These are phyloP conservation scores for Parsonsia alboflavescens DNA, from an alignment of 257 asterid genomes.

Conservation along the genomic window DNA sequence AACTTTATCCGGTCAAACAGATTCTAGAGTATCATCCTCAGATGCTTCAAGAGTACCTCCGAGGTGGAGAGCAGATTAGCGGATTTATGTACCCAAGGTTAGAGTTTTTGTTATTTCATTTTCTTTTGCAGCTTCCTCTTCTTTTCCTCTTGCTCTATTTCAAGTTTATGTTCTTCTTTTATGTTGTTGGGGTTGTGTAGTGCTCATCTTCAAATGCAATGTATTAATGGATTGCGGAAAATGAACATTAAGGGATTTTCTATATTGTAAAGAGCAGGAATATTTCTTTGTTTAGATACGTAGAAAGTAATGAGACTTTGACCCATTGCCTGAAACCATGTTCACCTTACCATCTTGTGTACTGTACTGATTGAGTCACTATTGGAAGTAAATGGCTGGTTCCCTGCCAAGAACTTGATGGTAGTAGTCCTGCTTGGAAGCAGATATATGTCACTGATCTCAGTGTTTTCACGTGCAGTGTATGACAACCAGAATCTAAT, in stretches of 20 bases:
- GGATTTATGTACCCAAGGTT: conserved; percentile 99
- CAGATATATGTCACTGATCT: background rate
- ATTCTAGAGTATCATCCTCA: conserved; percentile 95
- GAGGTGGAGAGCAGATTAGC: conserved; percentile 92
- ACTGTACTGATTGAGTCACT: background rate
- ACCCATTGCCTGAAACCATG: background rate
- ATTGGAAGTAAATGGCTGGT: background rate
- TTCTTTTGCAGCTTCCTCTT: background rate
- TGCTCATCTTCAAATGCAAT: background rate
- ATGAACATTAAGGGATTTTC: background rate
- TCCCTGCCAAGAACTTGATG: background rate
- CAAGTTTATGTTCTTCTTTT: too few species aligned
- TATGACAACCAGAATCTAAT: background rate
- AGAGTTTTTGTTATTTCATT: background rate
- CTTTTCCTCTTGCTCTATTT: too few species aligned
- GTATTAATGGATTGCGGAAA: background rate
- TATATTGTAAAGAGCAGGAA: background rate
- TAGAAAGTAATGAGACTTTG: background rate
- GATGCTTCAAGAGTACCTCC: conserved; percentile 88
- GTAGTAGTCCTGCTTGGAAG: background rate
- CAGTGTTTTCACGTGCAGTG: background rate
- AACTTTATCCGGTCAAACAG: conserved; percentile 39
- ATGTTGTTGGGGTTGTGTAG: too few species aligned
- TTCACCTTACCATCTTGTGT: background rate
- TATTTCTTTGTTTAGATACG: background rate